A percentile compares a stretch with the other conserved stretches of the same genome.
phyloP scores from a whole-genome alignment of 306 rosid genomes.

The Aeschynomene evenia region DNA sequence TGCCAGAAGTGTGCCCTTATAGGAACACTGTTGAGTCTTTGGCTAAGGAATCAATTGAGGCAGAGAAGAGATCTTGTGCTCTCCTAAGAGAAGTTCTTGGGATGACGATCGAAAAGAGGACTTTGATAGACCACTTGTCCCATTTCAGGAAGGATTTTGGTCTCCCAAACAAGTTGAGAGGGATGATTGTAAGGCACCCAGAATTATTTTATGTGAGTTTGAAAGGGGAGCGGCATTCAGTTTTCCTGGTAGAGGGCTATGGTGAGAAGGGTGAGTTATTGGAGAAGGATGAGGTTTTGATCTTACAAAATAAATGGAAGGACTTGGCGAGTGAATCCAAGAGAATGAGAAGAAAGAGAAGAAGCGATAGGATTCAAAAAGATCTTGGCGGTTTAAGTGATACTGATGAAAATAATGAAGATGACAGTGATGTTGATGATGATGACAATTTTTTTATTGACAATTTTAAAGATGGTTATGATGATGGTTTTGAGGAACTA shows the following conservation, averaged over 20 bases:
- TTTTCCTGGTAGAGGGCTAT: constrained; percentile 76
- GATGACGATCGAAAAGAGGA: constrained; percentile 76
- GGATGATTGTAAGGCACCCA: constrained; percentile 80
- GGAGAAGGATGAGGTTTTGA: constrained; percentile 59
- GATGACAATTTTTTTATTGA: constrained; percentile 43
- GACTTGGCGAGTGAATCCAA: constrained; percentile 72
- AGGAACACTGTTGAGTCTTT: constrained; percentile 38
- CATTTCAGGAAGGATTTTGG: constrained; percentile 92
- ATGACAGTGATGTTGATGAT: constrained; percentile 30
- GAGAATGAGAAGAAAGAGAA: constrained; percentile 63
- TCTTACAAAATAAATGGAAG: constrained; percentile 59
- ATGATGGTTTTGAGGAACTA: constrained; percentile 74
- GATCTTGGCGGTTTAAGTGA: constrained; percentile 28
- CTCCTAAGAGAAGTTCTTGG: constrained; percentile 76
- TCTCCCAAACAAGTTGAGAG: constrained; percentile 82
- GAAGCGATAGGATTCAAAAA: constrained; percentile 35
- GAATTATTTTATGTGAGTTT: constrained; percentile 86
- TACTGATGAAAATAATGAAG: constrained; percentile 6
- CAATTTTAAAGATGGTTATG: constrained; percentile 50
- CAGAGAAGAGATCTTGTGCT: constrained; percentile 90
- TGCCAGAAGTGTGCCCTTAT: constrained; percentile 78
- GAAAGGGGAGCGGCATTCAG: constrained; percentile 81
- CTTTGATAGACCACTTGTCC: constrained; percentile 83
- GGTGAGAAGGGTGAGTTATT: constrained; percentile 73
- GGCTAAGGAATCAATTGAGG: constrained; percentile 64